Evolutionary conservation across 805 yeast genomes (phyloP), one percentile per base, ranked within the genome.

Genomic region (Metschnikowia gruessii): DNA sequence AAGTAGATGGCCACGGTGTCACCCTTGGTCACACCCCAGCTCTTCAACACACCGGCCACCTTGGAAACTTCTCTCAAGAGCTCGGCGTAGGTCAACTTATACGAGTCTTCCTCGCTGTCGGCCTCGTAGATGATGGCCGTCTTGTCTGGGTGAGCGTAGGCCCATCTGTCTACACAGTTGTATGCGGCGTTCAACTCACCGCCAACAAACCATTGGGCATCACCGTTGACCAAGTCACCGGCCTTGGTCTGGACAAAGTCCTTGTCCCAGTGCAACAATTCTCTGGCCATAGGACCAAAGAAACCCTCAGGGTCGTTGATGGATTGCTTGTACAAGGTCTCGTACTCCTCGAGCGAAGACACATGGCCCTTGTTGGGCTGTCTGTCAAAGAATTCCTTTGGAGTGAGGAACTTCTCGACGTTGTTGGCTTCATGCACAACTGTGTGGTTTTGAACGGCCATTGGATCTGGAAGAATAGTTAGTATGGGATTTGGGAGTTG

Each of bases 1-100:
- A 87, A 73, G 64, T 87, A 87, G 43, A 87, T 86, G 19, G 94
- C 94, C 47, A 87, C 92, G 15, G 90, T 83, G 62, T 87, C 95
- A 57, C 94, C 94, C 68, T 86, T 87, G 50, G 74, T 70, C 48
- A 86, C 82, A 41, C 91, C 91, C 74, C 82, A 70, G 49, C 71
- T 68, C 54, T 75, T 70, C 62, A 87, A 75, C 30, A 82, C 83
- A 57, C 85, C 87, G 7, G 92, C 85, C 45, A 83, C 81, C 61
- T 79, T 78, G 35, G 81, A 83, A 29, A 86, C 89, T 57, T 86
- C 79, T 55, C 79, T 79, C 54, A 86, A 72, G 57, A 87, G 74
- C 69, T 87, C 85, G 31, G 84, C 85, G 64, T 78, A 87, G 18
- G 92, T 81, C 59, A 86, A 68, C 28, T 69, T 74, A 55, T 74